Evolutionary conservation across 768 basidiomycete species (phyloP), one percentile per base, ranked within the genome.

Genomic region (Suillus paluster): DNA sequence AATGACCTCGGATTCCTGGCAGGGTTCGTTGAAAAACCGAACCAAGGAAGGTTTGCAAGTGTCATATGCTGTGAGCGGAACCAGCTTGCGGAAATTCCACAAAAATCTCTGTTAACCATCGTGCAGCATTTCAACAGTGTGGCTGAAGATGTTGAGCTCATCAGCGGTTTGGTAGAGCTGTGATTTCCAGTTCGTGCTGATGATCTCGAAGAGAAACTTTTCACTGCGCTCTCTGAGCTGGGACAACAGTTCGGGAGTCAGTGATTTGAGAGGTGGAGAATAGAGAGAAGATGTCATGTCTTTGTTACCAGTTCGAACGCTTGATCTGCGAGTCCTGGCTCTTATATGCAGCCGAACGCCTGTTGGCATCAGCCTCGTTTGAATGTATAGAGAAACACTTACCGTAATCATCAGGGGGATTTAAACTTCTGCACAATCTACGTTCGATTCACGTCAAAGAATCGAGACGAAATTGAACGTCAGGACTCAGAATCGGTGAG

Each of bases 171-270:
- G 42, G 7, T 8, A 44, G 42, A 44, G n/a, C n/a, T 44, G n/a
- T 19, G 42, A 44, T 9, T 44, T 44, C 19, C 42, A n/a, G 10
- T 44, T 44, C 8, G n/a, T 10, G 42, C 42, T 44, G 42, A 21
- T 44, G n/a, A 44, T 44, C 19, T 44, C 42, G n/a, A 44, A 44
- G 42, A 44, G 7, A 44, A 44, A 44, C 42, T 44, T 44, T 9
- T 44, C n/a, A 21, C 14, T 67, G 54, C 64, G 68, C 46, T 71
- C 48, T 8, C 55, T 62, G 30, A 71, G 71, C 49, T 48, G 61
- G 21, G 58, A 52, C 17, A 60, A 50, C 15, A 71, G 63, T 19
- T 58, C 60, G 4, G 62, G 59, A 0, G 69, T 61, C 46, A 68
- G 67, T 23, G 33, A n/a, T 25, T 49, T 41, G 48, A 68, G 64